phyloP scores from a whole-genome alignment of 176 grass and related monocot species.

The Avena eriantha region DNA sequence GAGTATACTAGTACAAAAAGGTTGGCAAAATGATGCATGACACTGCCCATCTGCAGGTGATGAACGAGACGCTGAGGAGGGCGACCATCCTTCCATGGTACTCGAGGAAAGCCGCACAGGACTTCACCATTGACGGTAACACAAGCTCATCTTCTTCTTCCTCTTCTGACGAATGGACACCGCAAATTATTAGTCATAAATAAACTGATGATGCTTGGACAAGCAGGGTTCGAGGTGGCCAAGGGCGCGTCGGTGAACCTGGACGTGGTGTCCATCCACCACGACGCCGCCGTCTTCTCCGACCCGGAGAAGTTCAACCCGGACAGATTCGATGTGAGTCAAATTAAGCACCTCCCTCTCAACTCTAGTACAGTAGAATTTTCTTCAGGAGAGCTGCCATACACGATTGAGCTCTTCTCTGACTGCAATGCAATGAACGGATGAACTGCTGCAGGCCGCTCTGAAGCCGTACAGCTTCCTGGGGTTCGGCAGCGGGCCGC shows the following conservation, averaged over 20 bases:
- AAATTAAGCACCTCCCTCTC: background rate
- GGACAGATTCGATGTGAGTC: constrained; percentile 55
- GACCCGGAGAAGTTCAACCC: constrained; percentile 58
- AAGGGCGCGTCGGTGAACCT: constrained; percentile 70
- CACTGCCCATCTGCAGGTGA: constrained; percentile 36
- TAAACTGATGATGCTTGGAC: too few relatives aligned
- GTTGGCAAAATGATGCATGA: background rate
- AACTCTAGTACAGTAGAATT: background rate
- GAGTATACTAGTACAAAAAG: too few relatives aligned
- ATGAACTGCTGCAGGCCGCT: constrained; percentile 40
- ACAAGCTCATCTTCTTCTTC: too few relatives aligned
- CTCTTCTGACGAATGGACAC: too few relatives aligned
- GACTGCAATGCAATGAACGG: background rate
- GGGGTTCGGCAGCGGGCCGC: constrained; percentile 63
- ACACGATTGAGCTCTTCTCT: background rate
- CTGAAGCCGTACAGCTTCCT: constrained; percentile 65
- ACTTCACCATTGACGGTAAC: constrained; percentile 66
- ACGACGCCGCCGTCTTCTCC: constrained; percentile 60
- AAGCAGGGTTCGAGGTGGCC: constrained; percentile 53
- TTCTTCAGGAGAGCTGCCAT: background rate
- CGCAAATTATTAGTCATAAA: too few relatives aligned
- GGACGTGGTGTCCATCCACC: constrained; percentile 83
- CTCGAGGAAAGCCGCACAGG: constrained; percentile 64
- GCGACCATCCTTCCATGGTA: constrained; percentile 79
- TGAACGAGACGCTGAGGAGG: constrained; percentile 67